Evolutionary conservation across 768 basidiomycete genomes (phyloP).

Genomic region (Pisolithus marmoratus): DNA sequence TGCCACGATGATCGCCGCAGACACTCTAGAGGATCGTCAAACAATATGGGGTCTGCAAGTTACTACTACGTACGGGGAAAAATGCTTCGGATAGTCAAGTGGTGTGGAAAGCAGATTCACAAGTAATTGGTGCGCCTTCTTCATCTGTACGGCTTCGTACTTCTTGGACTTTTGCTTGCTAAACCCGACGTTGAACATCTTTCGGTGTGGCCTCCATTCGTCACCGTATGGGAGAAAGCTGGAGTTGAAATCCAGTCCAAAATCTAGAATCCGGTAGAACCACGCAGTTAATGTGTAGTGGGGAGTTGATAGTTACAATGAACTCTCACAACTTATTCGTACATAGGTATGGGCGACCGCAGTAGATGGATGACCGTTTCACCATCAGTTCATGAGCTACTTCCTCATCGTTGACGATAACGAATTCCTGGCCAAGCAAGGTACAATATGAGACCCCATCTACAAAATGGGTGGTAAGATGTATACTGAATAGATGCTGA

Average conservation of each 20-base stretch:
- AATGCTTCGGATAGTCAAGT: slow-evolving; percentile 9
- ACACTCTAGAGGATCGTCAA: slow-evolving; percentile 7
- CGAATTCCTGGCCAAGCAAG: slow-evolving; percentile 11
- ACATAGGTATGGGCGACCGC: neutral
- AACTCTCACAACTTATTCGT: slow-evolving; percentile 10
- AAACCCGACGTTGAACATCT: slow-evolving; percentile 12
- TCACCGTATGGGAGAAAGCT: slow-evolving; percentile 15
- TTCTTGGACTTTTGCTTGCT: slow-evolving; percentile 6
- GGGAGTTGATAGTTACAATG: slow-evolving; percentile 1
- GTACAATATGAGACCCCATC: slow-evolving; percentile 18
- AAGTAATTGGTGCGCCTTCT: slow-evolving; percentile 6
- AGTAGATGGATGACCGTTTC: neutral
- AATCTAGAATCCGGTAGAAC: slow-evolving; percentile 11
- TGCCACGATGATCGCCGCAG: slow-evolving; percentile 16
- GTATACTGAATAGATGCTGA: neutral
- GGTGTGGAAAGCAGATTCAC: slow-evolving; percentile 10
- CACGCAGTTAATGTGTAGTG: neutral
- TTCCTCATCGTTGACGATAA: neutral
- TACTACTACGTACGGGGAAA: slow-evolving; percentile 10
- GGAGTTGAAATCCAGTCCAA: slow-evolving; percentile 19
- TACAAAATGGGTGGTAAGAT: neutral
- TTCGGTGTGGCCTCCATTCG: slow-evolving; percentile 13
- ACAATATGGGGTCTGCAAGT: too few relatives aligned
- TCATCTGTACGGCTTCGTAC: slow-evolving; percentile 9
- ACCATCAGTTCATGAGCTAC: neutral